Conservation (phyloP, 495 filamentous ascomycete species). For the Venustampulla echinocandica region DNA sequence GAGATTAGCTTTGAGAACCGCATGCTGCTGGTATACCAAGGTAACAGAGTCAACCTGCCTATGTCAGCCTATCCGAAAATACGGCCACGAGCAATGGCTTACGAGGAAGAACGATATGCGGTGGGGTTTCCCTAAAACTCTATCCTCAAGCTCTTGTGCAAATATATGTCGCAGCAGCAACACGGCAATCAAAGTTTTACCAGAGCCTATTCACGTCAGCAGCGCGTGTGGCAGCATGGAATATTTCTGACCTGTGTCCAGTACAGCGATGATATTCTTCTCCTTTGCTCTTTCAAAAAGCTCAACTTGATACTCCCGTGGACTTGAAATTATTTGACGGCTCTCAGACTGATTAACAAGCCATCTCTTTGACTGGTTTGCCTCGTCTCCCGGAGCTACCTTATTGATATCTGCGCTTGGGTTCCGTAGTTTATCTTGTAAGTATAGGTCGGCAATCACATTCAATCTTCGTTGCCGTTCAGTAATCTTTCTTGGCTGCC, state of each 20-base stretch:
- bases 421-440: constrained; percentile 4
- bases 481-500: constrained; percentile 31
- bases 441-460: constrained; percentile 40
- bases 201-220: constrained; percentile 53
- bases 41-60: constrained; percentile 65
- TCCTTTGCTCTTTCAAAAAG: constrained; percentile 83
- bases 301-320: constrained; percentile 87
- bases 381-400: constrained; percentile 23
- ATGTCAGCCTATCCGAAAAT: neutral
- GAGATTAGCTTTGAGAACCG: constrained; percentile 75
- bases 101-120: constrained; percentile 78
- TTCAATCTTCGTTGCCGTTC: constrained; percentile 42
- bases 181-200: constrained; percentile 92
- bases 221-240: neutral
- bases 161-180: constrained; percentile 73
- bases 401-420: constrained; percentile 6
- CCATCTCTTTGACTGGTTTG: constrained; percentile 31
- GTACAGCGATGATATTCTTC: constrained; percentile 85
- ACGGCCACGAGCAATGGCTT: neutral
- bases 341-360: constrained; percentile 21
- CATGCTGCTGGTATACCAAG: constrained; percentile 82
- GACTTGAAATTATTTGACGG: constrained; percentile 54
- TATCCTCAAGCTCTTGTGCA: constrained; percentile 66
- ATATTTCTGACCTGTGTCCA: constrained; percentile 69
- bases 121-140: constrained; percentile 48